Evolutionary conservation across 768 basidiomycete species (phyloP).

Genomic region (Pleurotus tuoliensis): DNA sequence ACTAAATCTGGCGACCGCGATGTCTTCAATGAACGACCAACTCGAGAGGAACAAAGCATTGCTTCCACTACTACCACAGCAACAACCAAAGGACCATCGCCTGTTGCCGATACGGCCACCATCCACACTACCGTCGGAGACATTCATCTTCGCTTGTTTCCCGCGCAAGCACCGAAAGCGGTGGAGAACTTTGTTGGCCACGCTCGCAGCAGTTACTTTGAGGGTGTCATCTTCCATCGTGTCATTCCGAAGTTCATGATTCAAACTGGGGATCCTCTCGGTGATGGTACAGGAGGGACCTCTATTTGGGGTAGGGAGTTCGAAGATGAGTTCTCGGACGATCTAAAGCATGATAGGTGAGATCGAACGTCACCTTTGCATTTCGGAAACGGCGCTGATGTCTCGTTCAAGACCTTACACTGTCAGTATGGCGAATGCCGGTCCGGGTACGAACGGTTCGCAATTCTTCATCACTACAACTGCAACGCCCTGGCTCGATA

Average conservation of each 20-base stretch:
- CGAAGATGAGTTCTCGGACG: slow-evolving; percentile 90
- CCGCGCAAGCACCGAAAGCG: slow-evolving; percentile 87
- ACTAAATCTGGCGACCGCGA: slow-evolving; percentile 88
- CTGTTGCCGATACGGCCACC: slow-evolving; percentile 73
- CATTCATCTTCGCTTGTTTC: slow-evolving; percentile 86
- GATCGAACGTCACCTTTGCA: slow-evolving; percentile 14
- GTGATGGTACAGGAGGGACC: slow-evolving; percentile 88
- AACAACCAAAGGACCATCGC: slow-evolving; percentile 55
- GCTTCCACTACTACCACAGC: slow-evolving; percentile 56
- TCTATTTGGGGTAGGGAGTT: slow-evolving; percentile 91
- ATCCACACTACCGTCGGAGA: slow-evolving; percentile 97
- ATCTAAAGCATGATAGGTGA: slow-evolving; percentile 86
- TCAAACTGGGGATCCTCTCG: slow-evolving; percentile 93
- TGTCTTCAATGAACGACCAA: slow-evolving; percentile 97
- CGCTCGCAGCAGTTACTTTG: slow-evolving; percentile 84
- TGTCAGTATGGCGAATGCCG: slow-evolving; percentile 93
- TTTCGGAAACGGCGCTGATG: slow-evolving; percentile 1
- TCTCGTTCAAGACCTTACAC: slow-evolving; percentile 72
- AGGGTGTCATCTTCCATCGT: slow-evolving; percentile 92
- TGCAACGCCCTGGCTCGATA: slow-evolving; percentile 90
- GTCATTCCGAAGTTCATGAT: slow-evolving; percentile 99
- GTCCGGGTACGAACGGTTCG: slow-evolving; percentile 86
- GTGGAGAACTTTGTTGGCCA: slow-evolving; percentile 98
- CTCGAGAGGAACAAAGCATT: slow-evolving; percentile 90
- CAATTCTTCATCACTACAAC: slow-evolving; percentile 99